Percentiles rank a stretch among this genome's conserved stretches.
phyloP scores from a whole-genome alignment of 108 stramenopile species.

The Ochromonas danica region DNA sequence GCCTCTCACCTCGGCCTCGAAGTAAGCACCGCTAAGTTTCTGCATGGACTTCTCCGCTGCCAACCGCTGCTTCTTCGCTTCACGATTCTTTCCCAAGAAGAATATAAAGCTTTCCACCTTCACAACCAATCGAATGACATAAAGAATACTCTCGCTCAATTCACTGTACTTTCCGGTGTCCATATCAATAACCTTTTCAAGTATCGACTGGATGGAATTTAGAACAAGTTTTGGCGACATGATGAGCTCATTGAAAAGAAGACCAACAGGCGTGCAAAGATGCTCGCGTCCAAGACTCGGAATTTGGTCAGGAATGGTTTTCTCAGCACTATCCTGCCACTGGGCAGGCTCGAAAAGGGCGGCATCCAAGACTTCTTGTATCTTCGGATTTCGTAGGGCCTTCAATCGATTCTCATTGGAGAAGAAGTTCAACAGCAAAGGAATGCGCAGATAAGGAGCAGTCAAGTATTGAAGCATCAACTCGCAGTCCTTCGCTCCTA shows the following conservation, averaged over 20 bases:
- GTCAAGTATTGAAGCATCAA: conserved; percentile 89
- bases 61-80: neutral
- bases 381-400: conserved; percentile 74
- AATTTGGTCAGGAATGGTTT: conserved; percentile 44
- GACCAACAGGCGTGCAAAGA: conserved; percentile 82
- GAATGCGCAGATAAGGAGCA: conserved; percentile 90
- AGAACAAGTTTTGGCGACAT: conserved; percentile 81
- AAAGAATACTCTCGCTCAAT: conserved; percentile 65
- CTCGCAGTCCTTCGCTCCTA: conserved; percentile 83
- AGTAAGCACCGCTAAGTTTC: neutral
- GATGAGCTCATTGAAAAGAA: conserved; percentile 88
- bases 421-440: conserved; percentile 89
- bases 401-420: conserved; percentile 80
- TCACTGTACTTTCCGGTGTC: conserved; percentile 65
- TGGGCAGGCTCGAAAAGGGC: conserved; percentile 89
- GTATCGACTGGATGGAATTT: conserved; percentile 75
- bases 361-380: conserved; percentile 89
- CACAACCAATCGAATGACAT: conserved; percentile 86
- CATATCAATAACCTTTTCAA: conserved; percentile 88
- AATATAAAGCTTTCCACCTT: conserved; percentile 84
- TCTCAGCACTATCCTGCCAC: conserved; percentile 62
- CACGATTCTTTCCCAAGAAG: conserved; percentile 57
- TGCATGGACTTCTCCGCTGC: neutral
- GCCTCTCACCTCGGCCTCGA: conserved; percentile 29
- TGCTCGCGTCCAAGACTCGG: conserved; percentile 52